Conservation (phyloP, 75 land plant genomes). For the Cunninghamia lanceolata region DNA sequence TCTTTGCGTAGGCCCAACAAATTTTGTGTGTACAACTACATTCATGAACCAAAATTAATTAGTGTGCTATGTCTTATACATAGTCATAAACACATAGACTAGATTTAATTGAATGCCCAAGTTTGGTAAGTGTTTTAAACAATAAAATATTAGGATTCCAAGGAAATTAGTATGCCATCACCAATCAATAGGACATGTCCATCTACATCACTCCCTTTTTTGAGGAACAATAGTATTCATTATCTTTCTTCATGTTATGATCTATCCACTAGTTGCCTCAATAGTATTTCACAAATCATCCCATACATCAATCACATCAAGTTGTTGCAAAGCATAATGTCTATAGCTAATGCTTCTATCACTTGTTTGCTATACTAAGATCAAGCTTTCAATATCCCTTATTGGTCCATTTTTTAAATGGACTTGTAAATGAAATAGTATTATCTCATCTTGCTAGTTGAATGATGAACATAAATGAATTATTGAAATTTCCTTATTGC, state of each 20-base stretch:
- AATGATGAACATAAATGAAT: too few species aligned
- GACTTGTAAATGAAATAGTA: too few species aligned
- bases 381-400: not conserved
- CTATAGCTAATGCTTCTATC: not conserved
- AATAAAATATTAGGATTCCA: too few species aligned
- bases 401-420: not conserved
- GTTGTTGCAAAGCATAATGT: not conserved
- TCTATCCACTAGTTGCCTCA: conserved; percentile 1
- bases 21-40: conserved; percentile 27
- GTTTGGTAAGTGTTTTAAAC: not conserved
- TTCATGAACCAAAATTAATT: not conserved
- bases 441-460: too few species aligned
- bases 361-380: not conserved
- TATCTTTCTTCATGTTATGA: not conserved
- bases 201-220: too few species aligned
- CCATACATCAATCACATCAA: conserved; percentile 6
- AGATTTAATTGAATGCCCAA: not conserved
- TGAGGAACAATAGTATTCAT: not conserved
- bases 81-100: not conserved
- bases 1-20: conserved; percentile 18
- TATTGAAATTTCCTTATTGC: too few species aligned
- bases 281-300: not conserved
- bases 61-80: not conserved
- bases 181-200: too few species aligned
- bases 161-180: conserved; percentile 3